phyloP scores from a whole-genome alignment of 148 eudicot species.

The Diospyros kaki region DNA sequence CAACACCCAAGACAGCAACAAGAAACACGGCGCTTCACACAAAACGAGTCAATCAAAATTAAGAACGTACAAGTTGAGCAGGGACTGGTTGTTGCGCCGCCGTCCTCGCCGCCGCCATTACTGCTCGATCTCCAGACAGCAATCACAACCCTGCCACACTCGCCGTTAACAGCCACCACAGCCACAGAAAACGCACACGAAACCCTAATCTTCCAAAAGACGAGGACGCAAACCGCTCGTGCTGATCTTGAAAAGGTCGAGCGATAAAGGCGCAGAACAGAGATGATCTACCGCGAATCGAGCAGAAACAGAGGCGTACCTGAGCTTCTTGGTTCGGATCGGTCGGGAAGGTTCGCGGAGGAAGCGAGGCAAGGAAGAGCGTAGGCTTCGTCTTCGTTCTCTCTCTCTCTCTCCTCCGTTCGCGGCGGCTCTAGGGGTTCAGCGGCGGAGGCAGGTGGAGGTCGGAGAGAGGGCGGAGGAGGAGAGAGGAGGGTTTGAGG shows the following conservation, averaged over 20 bases:
- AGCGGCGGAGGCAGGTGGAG: no score
- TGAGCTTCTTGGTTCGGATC: background rate
- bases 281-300: background rate
- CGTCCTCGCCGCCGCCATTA: slow-evolving; percentile 17
- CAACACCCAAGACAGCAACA: background rate
- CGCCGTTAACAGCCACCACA: background rate
- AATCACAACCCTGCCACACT: slow-evolving; percentile 8
- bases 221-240: background rate
- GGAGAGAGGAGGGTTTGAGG: no score
- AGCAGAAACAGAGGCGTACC: background rate
- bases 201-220: background rate
- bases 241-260: background rate
- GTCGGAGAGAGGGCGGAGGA: no score
- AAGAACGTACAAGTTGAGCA: slow-evolving; percentile 44
- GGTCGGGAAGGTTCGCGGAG: background rate
- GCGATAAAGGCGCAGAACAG: background rate
- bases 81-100: slow-evolving; percentile 30
- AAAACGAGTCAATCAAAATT: background rate
- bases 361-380: background rate
- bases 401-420: background rate
- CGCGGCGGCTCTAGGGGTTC: no score
- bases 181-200: background rate
- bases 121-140: slow-evolving; percentile 8
- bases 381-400: background rate
- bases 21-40: background rate